Evolutionary conservation across 2,329 filamentous ascomycete genomes (phyloP).

Genomic region (Alternaria alternata): DNA sequence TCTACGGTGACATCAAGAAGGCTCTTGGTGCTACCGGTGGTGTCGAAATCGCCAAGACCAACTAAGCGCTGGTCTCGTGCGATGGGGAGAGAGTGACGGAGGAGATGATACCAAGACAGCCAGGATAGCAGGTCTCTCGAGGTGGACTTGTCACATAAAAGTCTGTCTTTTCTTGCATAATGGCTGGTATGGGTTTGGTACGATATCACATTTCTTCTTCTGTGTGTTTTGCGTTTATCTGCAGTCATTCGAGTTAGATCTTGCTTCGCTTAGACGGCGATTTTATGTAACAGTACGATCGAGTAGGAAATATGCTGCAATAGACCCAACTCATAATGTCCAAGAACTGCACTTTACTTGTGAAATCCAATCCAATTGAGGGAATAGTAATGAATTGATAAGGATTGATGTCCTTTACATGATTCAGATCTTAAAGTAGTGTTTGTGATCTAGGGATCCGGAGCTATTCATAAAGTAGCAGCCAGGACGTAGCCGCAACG

Average conservation of each 20-base stretch:
- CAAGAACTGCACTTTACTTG: background rate
- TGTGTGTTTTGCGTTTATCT: conserved; percentile 38
- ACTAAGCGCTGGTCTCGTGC: conserved; percentile 9
- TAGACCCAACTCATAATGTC: conserved; percentile 38
- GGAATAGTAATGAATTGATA: background rate
- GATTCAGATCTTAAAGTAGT: background rate
- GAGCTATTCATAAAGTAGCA: background rate
- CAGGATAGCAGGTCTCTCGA: conserved; percentile 23
- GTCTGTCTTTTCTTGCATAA: conserved; percentile 44
- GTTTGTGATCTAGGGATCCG: background rate
- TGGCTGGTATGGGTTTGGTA: conserved; percentile 32
- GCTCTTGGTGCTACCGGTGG: conserved; percentile 74
- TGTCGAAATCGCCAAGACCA: conserved; percentile 47
- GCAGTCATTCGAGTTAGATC: conserved; percentile 35
- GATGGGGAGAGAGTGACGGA: conserved; percentile 13
- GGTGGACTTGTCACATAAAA: conserved; percentile 27
- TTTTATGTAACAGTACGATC: conserved; percentile 43
- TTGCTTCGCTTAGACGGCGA: conserved; percentile 32
- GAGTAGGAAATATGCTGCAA: conserved; percentile 39
- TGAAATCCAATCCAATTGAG: background rate
- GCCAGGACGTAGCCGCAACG: background rate
- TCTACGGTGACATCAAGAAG: conserved; percentile 68
- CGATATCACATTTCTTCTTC: conserved; percentile 27
- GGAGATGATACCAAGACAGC: conserved; percentile 42
- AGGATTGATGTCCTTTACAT: background rate